A percentile compares a stretch with the other conserved stretches of the same genome.
Conservation (phyloP, 2,329 filamentous ascomycete species). For the Phialemonium atrogriseum region DNA sequence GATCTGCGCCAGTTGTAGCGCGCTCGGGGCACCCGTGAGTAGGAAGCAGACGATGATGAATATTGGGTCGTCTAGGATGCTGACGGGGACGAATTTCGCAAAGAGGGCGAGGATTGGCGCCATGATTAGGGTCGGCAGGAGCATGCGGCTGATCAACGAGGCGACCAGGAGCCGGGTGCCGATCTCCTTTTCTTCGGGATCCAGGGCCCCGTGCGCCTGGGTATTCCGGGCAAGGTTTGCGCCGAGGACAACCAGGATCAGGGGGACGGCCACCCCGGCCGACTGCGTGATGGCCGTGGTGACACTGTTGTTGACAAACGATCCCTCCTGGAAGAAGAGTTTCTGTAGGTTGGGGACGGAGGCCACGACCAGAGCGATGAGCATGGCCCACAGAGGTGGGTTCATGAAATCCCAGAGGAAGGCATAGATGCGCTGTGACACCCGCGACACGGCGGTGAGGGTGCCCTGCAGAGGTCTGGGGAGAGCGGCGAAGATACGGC, state of each 20-base stretch:
- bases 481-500: conserved; percentile 25
- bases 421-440: conserved; percentile 39
- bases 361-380: conserved; percentile 81
- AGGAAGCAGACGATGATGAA: conserved; percentile 98
- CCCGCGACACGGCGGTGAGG: conserved; percentile 20
- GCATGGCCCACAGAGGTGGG: conserved; percentile 95
- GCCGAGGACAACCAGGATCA: conserved; percentile 91
- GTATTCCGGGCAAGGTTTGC: conserved; percentile 93
- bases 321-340: conserved; percentile 81
- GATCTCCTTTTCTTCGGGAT: conserved; percentile 61
- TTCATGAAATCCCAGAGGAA: conserved; percentile 96
- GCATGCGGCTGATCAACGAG: conserved; percentile 80
- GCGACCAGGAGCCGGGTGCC: conserved; percentile 76
- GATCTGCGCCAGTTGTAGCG: conserved; percentile 91
- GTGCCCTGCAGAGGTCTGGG: conserved; percentile 31
- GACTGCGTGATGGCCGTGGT: conserved; percentile 80
- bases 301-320: conserved; percentile 87
- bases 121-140: conserved; percentile 87
- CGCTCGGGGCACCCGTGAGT: conserved; percentile 86
- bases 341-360: conserved; percentile 75
- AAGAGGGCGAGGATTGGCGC: conserved; percentile 77
- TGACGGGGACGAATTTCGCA: conserved; percentile 86
- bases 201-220: conserved; percentile 55
- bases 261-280: conserved; percentile 83
- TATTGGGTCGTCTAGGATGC: conserved; percentile 94